Conservation (phyloP, 1,284 basidiomycete species). For the Malassezia sp. region DNA sequence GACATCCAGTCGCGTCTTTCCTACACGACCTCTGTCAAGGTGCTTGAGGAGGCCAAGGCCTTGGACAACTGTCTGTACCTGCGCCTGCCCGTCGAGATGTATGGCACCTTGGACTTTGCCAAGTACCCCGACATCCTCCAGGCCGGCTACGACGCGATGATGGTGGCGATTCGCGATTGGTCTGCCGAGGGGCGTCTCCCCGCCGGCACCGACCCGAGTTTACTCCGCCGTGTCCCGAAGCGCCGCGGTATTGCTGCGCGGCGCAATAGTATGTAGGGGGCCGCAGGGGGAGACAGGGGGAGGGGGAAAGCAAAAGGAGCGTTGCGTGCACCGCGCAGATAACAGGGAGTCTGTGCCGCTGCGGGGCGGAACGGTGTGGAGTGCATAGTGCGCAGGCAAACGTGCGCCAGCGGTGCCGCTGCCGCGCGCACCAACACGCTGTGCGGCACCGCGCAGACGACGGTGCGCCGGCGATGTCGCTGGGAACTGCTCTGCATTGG, state of each 20-base stretch:
- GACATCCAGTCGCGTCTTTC: constrained; percentile 91
- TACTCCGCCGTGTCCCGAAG: constrained; percentile 31
- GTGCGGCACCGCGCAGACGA: too few species aligned
- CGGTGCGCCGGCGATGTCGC: too few species aligned
- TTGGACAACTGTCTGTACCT: constrained; percentile 81
- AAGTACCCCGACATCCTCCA: constrained; percentile 57
- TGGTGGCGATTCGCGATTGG: constrained; percentile 65
- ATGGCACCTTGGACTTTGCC: constrained; percentile 42
- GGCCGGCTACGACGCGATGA: constrained; percentile 67
- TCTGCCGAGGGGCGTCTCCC: constrained; percentile 71
- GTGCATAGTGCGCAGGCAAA: too few species aligned
- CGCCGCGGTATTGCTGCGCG: constrained; percentile 8
- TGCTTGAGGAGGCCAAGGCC: constrained; percentile 83
- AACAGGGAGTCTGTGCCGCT: too few species aligned
- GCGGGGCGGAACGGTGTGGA: too few species aligned
- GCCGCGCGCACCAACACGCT: too few species aligned
- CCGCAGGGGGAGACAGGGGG: too few species aligned
- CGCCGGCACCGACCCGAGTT: constrained; percentile 52
- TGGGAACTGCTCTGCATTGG: too few species aligned
- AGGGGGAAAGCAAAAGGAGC: too few species aligned
- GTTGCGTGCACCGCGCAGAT: too few species aligned
- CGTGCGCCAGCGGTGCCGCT: too few species aligned
- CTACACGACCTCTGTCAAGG: constrained; percentile 91
- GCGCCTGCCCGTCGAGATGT: constrained; percentile 67
- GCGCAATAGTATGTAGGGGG: constrained; percentile 14